Evolutionary conservation across 192 early-diverging fungal species (phyloP), one percentile per base, ranked within the genome.

Genomic region (Podila verticillata): DNA sequence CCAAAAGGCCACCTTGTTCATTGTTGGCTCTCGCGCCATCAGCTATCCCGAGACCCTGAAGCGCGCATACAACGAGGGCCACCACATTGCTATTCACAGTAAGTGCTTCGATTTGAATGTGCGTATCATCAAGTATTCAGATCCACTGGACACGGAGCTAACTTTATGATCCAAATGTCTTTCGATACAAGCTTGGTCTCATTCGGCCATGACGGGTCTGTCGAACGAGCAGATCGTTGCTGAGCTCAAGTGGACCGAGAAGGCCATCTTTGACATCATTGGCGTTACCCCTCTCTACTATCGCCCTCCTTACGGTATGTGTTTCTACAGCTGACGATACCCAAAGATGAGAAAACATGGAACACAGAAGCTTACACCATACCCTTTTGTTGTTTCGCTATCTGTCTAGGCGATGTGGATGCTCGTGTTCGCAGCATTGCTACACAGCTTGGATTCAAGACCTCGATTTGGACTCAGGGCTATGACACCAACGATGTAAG

Each of bases 201-300:
- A 92, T 59, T 58, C 75, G 24, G 44, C 82, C 26, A 82, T 92
- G 73, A 87, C 89, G 15, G 75, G 83, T 13, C 58, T 87, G 22
- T n/a, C 75, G 4, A 84, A 85, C 35, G 71, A 84, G 48, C 65
- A 77, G 24, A 60, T 93, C 29, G 85, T 91, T 47, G 87, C 88
- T 59, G 90, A 93, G 73, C 66, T 94, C 24, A 85, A 88, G 57
- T 93, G 90, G 88, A 93, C 89, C 22, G 88, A 89, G 65, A 75
- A 81, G 34, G 85, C 84, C 57, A 89, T 91, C 68, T 81, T 84
- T 48, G 82, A 87, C 47, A 68, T 75, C 61, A 84, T 75, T 51
- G 85, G 85, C 61, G 81, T 85, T n/a, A 89, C 84, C 44, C 88
- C 88, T 32, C 47, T 73, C 12, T 81, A 86, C 73, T 85, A 84